A percentile compares a stretch with the other conserved stretches of the same genome.
Evolutionary conservation across 495 filamentous ascomycete genomes (phyloP).

Genomic region (Tuber borchii): DNA sequence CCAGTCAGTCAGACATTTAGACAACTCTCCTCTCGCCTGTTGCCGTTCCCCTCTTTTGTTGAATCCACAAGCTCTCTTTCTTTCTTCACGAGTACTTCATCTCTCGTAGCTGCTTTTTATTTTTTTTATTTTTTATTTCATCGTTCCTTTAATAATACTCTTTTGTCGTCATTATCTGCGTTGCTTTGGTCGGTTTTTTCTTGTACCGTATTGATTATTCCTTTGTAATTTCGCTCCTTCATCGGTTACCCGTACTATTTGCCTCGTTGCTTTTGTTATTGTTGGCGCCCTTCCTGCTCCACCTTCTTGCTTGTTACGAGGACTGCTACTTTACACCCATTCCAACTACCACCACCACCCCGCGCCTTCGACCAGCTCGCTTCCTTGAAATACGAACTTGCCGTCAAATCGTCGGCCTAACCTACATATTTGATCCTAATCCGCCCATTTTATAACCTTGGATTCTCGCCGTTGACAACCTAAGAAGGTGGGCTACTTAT

Average conservation of each 20-base stretch:
- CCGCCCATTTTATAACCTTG: not conserved
- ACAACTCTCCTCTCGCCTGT: slow-evolving; percentile 3
- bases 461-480: not conserved
- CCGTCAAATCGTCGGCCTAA: not conserved
- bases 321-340: not conserved
- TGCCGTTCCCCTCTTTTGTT: not conserved
- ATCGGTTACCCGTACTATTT: not conserved
- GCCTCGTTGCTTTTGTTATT: not conserved
- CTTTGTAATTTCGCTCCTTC: slow-evolving; percentile 1
- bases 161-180: not conserved
- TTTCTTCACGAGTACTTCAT: not conserved
- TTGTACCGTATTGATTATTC: not conserved
- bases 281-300: not conserved
- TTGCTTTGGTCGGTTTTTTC: not conserved
- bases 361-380: not conserved
- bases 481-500: not conserved
- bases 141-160: not conserved
- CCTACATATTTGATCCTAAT: not conserved
- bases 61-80: not conserved
- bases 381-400: not conserved
- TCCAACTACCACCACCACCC: not conserved
- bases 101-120: not conserved
- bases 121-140: not conserved
- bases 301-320: not conserved
- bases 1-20: slow-evolving; percentile 33